Evolutionary conservation across 495 filamentous ascomycete species (phyloP).

Genomic region (Penicillium crystallinum): DNA sequence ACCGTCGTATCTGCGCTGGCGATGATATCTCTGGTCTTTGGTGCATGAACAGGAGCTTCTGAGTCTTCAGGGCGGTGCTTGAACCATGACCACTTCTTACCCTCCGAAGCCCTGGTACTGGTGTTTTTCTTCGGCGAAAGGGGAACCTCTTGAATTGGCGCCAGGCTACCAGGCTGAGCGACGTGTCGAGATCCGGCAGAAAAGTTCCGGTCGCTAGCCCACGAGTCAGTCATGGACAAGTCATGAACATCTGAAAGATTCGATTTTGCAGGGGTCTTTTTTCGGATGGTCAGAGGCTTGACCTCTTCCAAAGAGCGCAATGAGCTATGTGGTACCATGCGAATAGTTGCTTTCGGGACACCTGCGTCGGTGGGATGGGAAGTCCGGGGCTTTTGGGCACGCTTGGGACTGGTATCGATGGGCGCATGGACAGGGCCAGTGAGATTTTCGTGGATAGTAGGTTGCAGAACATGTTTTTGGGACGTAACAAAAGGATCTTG

Average conservation of each 20-base stretch:
- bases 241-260: background rate
- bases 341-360: conserved; percentile 36
- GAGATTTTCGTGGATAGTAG: conserved; percentile 50
- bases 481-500: conserved; percentile 52
- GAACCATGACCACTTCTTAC: conserved; percentile 64
- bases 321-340: conserved; percentile 44
- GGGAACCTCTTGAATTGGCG: conserved; percentile 29
- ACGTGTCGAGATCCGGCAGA: conserved; percentile 18
- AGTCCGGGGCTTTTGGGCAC: background rate
- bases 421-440: conserved; percentile 12
- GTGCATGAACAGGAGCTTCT: conserved; percentile 16
- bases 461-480: conserved; percentile 36
- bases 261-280: conserved; percentile 30
- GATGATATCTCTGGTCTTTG: conserved; percentile 17
- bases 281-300: conserved; percentile 51
- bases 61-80: conserved; percentile 48
- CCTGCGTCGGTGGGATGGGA: conserved; percentile 27
- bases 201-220: conserved; percentile 1
- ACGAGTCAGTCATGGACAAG: background rate
- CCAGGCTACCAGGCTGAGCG: conserved; percentile 19
- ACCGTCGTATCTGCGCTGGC: conserved; percentile 26
- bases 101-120: conserved; percentile 19
- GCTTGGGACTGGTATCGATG: conserved; percentile 1
- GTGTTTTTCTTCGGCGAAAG: conserved; percentile 24
- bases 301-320: conserved; percentile 34